These are phyloP conservation scores for Chlorophyllum brunneum DNA, from an alignment of 768 basidiomycete genomes.

Conservation along the genomic window DNA sequence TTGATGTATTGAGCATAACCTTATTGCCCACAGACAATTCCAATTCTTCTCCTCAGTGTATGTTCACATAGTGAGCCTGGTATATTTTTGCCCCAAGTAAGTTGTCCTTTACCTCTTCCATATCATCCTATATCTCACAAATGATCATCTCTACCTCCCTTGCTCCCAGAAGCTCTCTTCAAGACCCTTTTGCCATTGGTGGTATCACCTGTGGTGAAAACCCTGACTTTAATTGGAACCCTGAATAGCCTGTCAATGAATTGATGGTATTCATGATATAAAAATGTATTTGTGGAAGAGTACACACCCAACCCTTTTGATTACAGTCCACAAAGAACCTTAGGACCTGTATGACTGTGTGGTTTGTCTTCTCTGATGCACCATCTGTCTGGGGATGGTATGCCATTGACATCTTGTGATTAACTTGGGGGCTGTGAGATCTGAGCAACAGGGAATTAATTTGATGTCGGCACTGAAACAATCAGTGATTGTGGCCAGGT, in stretches of 20 bases:
- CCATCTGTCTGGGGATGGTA: constrained; percentile 21
- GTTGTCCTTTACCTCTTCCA: constrained; percentile 22
- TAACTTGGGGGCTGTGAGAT: constrained; percentile 20
- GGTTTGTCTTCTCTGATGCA: constrained; percentile 21
- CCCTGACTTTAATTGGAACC: constrained; percentile 24
- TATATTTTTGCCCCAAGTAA: constrained; percentile 1
- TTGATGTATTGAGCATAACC: too few relatives aligned
- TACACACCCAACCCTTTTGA: constrained; percentile 24
- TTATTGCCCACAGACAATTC: too few relatives aligned
- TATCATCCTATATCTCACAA: constrained; percentile 22
- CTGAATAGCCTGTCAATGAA: constrained; percentile 22
- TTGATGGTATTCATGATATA: constrained; percentile 28
- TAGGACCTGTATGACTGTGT: constrained; percentile 28
- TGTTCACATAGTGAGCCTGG: neutral
- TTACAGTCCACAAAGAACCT: constrained; percentile 20
- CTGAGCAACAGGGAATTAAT: constrained; percentile 4
- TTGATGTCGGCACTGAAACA: constrained; percentile 14
- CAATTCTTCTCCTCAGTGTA: too few relatives aligned
- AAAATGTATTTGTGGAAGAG: constrained; percentile 23
- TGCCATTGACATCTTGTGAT: constrained; percentile 28
- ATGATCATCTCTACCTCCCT: constrained; percentile 8
- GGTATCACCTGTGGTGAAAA: constrained; percentile 20
- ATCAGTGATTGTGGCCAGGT: constrained; percentile 18
- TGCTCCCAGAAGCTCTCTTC: constrained; percentile 13
- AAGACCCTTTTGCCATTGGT: constrained; percentile 8